Evolutionary conservation across 2,329 filamentous ascomycete species (phyloP).

Genomic region (Colletotrichum shisoi): DNA sequence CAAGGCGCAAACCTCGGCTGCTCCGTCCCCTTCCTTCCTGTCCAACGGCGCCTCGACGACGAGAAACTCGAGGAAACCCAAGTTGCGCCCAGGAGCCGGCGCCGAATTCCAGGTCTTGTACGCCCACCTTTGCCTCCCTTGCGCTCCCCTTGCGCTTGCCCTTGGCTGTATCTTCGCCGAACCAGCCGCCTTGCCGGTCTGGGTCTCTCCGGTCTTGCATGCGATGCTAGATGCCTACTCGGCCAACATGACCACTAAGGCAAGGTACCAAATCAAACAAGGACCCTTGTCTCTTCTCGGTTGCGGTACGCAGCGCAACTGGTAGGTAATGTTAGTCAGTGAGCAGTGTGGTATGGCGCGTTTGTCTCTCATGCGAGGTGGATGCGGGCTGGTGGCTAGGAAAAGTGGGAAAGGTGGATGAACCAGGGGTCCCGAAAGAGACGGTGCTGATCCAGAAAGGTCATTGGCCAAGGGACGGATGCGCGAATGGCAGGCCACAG

Average conservation of each 20-base stretch:
- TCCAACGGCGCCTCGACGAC: slow-evolving; percentile 29
- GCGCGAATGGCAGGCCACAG: slow-evolving; percentile 37
- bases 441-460: slow-evolving; percentile 23
- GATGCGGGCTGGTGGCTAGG: slow-evolving; percentile 2
- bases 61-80: slow-evolving; percentile 23
- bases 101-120: slow-evolving; percentile 23
- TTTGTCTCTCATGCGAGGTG: slow-evolving; percentile 16
- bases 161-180: neutral
- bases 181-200: slow-evolving; percentile 27
- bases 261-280: slow-evolving; percentile 9
- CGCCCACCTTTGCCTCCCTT: slow-evolving; percentile 15
- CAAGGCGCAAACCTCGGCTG: slow-evolving; percentile 24
- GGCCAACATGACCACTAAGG: slow-evolving; percentile 5
- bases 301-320: neutral
- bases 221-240: neutral
- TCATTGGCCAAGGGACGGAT: slow-evolving; percentile 37
- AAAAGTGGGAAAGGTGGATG: slow-evolving; percentile 27
- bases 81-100: slow-evolving; percentile 28
- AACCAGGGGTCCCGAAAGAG: slow-evolving; percentile 20
- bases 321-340: neutral
- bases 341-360: slow-evolving; percentile 1
- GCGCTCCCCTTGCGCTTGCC: slow-evolving; percentile 18
- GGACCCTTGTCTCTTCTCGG: neutral
- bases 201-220: slow-evolving; percentile 16
- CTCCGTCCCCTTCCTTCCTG: slow-evolving; percentile 33